Percentiles rank a stretch among this genome's conserved stretches.
Conservation (phyloP, 2,329 filamentous ascomycete species). For the Ceratocystis ficicola region DNA sequence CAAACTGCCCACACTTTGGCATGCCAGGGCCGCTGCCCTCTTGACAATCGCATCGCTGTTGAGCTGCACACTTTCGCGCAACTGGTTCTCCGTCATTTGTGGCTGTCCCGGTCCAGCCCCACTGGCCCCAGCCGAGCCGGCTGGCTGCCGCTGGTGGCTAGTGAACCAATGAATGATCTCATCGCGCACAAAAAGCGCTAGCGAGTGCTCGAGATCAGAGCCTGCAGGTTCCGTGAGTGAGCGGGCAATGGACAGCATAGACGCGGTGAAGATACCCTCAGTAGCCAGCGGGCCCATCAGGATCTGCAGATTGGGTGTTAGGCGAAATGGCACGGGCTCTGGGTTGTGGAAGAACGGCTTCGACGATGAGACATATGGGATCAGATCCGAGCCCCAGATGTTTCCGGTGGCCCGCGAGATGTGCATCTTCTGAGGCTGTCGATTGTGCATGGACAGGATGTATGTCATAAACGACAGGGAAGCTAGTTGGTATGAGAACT, state of each 20-base stretch:
- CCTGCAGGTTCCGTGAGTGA: slow-evolving; percentile 74
- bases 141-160: slow-evolving; percentile 49
- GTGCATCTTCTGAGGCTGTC: slow-evolving; percentile 90
- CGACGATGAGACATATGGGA: slow-evolving; percentile 72
- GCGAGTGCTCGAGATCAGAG: slow-evolving; percentile 83
- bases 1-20: slow-evolving; percentile 63
- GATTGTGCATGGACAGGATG: slow-evolving; percentile 90
- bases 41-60: slow-evolving; percentile 91
- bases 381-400: slow-evolving; percentile 90
- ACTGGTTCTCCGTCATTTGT: slow-evolving; percentile 46
- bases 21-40: slow-evolving; percentile 72
- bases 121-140: not conserved
- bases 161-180: slow-evolving; percentile 98
- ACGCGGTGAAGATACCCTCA: slow-evolving; percentile 90
- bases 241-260: slow-evolving; percentile 90
- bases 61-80: slow-evolving; percentile 66
- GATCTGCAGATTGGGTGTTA: slow-evolving; percentile 91
- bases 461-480: slow-evolving; percentile 98
- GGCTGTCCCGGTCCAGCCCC: slow-evolving; percentile 29
- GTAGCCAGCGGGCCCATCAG: slow-evolving; percentile 92
- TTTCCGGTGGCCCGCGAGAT: slow-evolving; percentile 80
- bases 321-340: slow-evolving; percentile 90
- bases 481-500: slow-evolving; percentile 92
- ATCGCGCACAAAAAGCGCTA: slow-evolving; percentile 89
- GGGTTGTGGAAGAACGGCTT: slow-evolving; percentile 90